Conservation (phyloP, 768 basidiomycete genomes). For the Podaxis sp. region DNA sequence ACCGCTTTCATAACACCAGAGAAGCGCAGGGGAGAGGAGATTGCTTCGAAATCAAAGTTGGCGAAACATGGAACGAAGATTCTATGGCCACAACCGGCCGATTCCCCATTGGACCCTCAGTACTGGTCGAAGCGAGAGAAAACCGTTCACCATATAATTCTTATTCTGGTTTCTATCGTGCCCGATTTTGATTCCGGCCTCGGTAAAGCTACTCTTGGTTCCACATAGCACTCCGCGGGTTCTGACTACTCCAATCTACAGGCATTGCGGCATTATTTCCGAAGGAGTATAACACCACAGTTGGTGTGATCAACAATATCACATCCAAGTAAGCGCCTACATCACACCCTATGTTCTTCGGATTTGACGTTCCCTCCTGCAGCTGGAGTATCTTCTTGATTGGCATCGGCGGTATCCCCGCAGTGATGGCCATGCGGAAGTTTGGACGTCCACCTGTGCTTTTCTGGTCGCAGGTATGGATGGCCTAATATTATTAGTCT, state of each 20-base stretch:
- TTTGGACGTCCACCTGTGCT: constrained; percentile 61
- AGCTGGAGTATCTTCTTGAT: constrained; percentile 68
- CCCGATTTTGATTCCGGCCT: constrained; percentile 68
- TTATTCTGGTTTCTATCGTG: constrained; percentile 59
- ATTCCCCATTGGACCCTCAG: constrained; percentile 58
- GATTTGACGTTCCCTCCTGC: neutral
- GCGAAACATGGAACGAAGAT: constrained; percentile 53
- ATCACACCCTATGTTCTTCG: neutral
- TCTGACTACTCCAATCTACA: constrained; percentile 14
- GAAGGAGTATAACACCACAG: constrained; percentile 46
- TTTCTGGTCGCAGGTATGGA: constrained; percentile 63
- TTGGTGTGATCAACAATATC: constrained; percentile 55
- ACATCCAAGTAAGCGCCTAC: constrained; percentile 42
- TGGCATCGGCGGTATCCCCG: constrained; percentile 51
- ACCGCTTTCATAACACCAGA: constrained; percentile 22
- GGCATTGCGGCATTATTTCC: constrained; percentile 56
- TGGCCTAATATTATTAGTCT: neutral
- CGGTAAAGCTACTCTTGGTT: constrained; percentile 28
- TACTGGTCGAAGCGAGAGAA: constrained; percentile 58
- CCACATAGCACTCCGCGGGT: neutral
- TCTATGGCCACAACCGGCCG: constrained; percentile 66
- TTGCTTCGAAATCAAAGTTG: constrained; percentile 53
- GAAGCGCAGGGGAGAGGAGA: constrained; percentile 55
- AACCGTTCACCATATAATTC: constrained; percentile 49
- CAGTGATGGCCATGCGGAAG: constrained; percentile 59